phyloP scores from a whole-genome alignment of 1,139 yeast species.

The Arxiozyma slooffiae region DNA sequence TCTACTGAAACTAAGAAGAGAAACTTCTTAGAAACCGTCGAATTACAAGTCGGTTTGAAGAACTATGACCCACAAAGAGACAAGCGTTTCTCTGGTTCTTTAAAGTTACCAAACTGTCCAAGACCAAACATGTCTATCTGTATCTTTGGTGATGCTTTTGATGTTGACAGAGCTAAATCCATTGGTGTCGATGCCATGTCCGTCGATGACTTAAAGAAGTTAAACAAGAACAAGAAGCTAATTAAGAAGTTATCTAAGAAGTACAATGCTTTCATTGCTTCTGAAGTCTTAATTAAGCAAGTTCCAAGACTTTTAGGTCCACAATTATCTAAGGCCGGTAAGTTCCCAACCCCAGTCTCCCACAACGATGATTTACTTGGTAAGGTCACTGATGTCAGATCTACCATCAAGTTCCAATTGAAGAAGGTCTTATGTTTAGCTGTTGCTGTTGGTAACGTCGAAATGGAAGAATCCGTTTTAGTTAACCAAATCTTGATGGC shows the following conservation, averaged over 20 bases:
- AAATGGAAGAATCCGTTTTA: conserved; percentile 94
- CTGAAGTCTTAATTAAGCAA: conserved; percentile 98
- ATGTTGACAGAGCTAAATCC: conserved; percentile 99
- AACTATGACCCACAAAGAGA: conserved; percentile 99
- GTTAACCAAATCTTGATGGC: conserved; percentile 99
- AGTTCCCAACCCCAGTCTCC: conserved; percentile 99
- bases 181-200: conserved; percentile 99
- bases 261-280: conserved; percentile 99
- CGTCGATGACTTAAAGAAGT: conserved; percentile 98
- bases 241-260: conserved; percentile 99
- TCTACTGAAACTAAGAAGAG: conserved; percentile 98
- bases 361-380: conserved; percentile 96
- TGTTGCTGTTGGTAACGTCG: conserved; percentile 95
- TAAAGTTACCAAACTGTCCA: conserved; percentile 97
- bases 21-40: conserved; percentile 99
- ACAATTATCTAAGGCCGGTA: conserved; percentile 99
- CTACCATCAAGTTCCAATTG: conserved; percentile 99
- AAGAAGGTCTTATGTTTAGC: conserved; percentile 94
- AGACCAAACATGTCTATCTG: conserved; percentile 99
- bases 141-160: conserved; percentile 99
- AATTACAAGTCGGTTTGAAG: conserved; percentile 99
- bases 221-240: conserved; percentile 99
- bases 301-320: conserved; percentile 99
- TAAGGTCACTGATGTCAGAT: conserved; percentile 95
- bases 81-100: conserved; percentile 99